phyloP scores from a whole-genome alignment of 352 stramenopile genomes.

The Globisporangium takayamanum region DNA sequence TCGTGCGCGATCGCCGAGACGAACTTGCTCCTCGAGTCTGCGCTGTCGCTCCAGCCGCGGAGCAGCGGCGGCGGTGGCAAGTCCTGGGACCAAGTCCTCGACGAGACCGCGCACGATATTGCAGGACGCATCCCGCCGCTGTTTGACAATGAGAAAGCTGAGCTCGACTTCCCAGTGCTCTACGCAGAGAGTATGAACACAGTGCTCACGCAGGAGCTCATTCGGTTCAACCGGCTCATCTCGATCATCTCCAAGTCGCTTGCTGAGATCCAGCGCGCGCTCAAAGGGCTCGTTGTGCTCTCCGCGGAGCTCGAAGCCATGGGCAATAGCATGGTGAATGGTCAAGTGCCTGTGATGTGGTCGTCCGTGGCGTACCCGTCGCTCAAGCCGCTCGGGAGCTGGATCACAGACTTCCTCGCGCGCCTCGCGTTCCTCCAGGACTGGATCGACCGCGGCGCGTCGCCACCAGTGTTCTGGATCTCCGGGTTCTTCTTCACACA shows the following conservation, averaged over 20 bases:
- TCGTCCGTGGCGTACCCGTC: constrained; percentile 84
- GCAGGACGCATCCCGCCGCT: constrained; percentile 48
- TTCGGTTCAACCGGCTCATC: constrained; percentile 88
- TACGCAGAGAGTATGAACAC: constrained; percentile 89
- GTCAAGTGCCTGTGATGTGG: constrained; percentile 86
- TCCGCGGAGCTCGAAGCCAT: constrained; percentile 90
- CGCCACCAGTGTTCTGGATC: constrained; percentile 90
- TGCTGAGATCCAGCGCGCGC: constrained; percentile 85
- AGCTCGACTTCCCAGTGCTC: constrained; percentile 75
- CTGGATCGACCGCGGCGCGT: constrained; percentile 72
- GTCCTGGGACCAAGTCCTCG: constrained; percentile 86
- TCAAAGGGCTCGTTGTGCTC: constrained; percentile 92
- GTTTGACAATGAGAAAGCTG: constrained; percentile 90
- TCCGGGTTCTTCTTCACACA: constrained; percentile 94
- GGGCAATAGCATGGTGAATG: constrained; percentile 91
- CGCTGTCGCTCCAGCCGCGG: constrained; percentile 87
- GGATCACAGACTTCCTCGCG: constrained; percentile 88
- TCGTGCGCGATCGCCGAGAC: constrained; percentile 87
- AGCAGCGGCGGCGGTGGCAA: constrained; percentile 73
- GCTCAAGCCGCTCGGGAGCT: constrained; percentile 89
- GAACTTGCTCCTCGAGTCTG: constrained; percentile 82
- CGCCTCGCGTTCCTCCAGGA: constrained; percentile 73
- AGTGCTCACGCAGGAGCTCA: constrained; percentile 86
- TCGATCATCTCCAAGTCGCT: constrained; percentile 73
- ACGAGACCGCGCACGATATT: constrained; percentile 87